Evolutionary conservation across 164 flowering plant species (phyloP).

Genomic region (Magnolia kwangsiensis): DNA sequence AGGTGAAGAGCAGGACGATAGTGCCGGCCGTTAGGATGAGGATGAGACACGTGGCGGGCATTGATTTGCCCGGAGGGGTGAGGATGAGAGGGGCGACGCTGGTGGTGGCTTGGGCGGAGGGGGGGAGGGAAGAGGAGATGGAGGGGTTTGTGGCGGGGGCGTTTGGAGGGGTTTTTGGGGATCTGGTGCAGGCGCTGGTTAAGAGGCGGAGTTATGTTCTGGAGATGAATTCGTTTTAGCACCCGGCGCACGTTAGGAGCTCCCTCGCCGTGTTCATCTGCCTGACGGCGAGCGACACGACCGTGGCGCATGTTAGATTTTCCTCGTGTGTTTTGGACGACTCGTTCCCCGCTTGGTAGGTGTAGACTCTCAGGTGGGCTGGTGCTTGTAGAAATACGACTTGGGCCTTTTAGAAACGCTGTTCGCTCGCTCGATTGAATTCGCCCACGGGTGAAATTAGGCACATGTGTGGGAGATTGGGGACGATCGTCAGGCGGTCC

Average conservation of each 20-base stretch:
- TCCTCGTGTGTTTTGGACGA: too few relatives aligned
- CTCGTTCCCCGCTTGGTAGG: too few relatives aligned
- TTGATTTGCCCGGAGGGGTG: slow-evolving; percentile 2
- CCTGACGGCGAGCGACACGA: too few relatives aligned
- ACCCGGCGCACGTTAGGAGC: neutral
- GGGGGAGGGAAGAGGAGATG: neutral
- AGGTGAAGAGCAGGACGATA: neutral
- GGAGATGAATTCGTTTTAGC: neutral
- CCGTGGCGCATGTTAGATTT: too few relatives aligned
- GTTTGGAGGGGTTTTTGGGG: neutral
- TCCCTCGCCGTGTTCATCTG: too few relatives aligned
- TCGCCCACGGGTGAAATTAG: too few relatives aligned
- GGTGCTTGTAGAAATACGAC: too few relatives aligned
- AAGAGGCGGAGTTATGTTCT: neutral
- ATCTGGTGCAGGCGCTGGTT: neutral
- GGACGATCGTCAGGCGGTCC: too few relatives aligned
- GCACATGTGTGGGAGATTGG: too few relatives aligned
- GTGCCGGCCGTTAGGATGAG: slow-evolving; percentile 13
- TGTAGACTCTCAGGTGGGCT: too few relatives aligned
- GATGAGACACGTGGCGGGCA: slow-evolving; percentile 9
- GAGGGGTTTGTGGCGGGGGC: neutral
- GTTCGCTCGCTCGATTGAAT: too few relatives aligned
- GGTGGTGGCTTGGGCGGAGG: slow-evolving; percentile 4
- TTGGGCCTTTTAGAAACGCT: too few relatives aligned
- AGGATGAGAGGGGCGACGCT: slow-evolving; percentile 11